phyloP scores from a whole-genome alignment of 495 filamentous ascomycete species.

The Cairneyella variabilis region DNA sequence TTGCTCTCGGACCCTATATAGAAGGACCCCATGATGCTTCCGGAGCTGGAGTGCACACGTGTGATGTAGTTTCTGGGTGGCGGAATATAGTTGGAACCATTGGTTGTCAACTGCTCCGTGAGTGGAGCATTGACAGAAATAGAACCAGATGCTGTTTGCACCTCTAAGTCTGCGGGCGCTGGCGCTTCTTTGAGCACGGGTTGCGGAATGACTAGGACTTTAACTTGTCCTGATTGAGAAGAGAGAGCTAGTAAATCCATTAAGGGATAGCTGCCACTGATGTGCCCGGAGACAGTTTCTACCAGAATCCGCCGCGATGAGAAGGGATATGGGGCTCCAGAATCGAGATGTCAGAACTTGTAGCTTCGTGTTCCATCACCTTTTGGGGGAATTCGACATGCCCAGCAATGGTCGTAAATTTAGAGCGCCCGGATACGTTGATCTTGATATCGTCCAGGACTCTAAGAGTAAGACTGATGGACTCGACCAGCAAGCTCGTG shows the following conservation, averaged over 20 bases:
- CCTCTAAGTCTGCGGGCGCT: constrained; percentile 11
- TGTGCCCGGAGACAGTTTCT: constrained; percentile 13
- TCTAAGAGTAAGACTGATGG: constrained; percentile 16
- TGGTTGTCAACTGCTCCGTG: no score
- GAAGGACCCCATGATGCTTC: constrained; percentile 19
- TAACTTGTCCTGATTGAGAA: constrained; percentile 14
- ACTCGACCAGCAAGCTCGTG: constrained; percentile 9
- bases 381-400: constrained; percentile 18
- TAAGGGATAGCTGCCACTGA: constrained; percentile 10
- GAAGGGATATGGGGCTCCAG: constrained; percentile 3
- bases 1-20: constrained; percentile 17
- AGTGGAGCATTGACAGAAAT: constrained; percentile 18
- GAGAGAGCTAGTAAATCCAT: constrained; percentile 5
- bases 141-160: constrained; percentile 17
- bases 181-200: constrained; percentile 1
- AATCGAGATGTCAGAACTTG: background rate
- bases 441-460: constrained; percentile 21
- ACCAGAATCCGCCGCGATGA: constrained; percentile 19
- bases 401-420: constrained; percentile 16
- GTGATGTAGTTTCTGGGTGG: constrained; percentile 26
- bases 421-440: constrained; percentile 9
- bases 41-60: constrained; percentile 13
- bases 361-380: background rate
- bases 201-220: constrained; percentile 10
- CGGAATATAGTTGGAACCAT: constrained; percentile 1